Percentiles rank a stretch among this genome's conserved stretches.
phyloP scores from a whole-genome alignment of 1,139 yeast genomes.

The Fermentozyma sake region DNA sequence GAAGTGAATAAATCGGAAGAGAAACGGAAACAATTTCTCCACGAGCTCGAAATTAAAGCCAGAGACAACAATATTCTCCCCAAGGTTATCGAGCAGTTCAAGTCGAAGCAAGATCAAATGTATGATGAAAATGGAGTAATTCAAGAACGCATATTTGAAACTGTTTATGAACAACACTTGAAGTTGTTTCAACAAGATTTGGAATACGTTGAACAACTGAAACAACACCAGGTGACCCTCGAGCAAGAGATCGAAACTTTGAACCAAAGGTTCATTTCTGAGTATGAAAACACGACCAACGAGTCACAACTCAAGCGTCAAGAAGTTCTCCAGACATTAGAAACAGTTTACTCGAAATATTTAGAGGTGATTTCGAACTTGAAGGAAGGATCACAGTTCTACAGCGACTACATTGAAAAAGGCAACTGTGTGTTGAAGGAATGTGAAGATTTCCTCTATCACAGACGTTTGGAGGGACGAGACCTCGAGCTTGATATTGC shows the following conservation, averaged over 20 bases:
- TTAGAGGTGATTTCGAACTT: slow-evolving; percentile 56
- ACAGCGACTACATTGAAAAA: slow-evolving; percentile 55
- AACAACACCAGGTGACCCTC: slow-evolving; percentile 36
- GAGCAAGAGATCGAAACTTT: slow-evolving; percentile 41
- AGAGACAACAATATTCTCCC: slow-evolving; percentile 49
- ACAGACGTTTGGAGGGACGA: slow-evolving; percentile 52
- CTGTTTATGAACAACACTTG: slow-evolving; percentile 35
- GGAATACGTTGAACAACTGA: slow-evolving; percentile 31
- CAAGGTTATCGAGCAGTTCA: slow-evolving; percentile 27
- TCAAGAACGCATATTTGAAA: slow-evolving; percentile 28
- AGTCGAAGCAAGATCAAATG: slow-evolving; percentile 18
- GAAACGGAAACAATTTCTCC: slow-evolving; percentile 36
- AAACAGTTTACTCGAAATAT: slow-evolving; percentile 49
- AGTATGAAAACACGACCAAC: slow-evolving; percentile 14
- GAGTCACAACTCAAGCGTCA: slow-evolving; percentile 37
- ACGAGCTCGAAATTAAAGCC: slow-evolving; percentile 41
- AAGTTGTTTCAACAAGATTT: slow-evolving; percentile 38
- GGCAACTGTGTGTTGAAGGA: slow-evolving; percentile 44
- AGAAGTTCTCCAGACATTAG: slow-evolving; percentile 49
- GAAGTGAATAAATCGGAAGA: slow-evolving; percentile 22
- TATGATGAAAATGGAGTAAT: slow-evolving; percentile 16
- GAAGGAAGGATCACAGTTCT: slow-evolving; percentile 68
- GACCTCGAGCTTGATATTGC: slow-evolving; percentile 46
- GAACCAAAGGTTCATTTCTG: slow-evolving; percentile 31
- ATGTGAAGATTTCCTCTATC: slow-evolving; percentile 51